A percentile compares a stretch with the other conserved stretches of the same genome.
Evolutionary conservation across 2,329 filamentous ascomycete species (phyloP).

Genomic region (Aureobasidium sp.): DNA sequence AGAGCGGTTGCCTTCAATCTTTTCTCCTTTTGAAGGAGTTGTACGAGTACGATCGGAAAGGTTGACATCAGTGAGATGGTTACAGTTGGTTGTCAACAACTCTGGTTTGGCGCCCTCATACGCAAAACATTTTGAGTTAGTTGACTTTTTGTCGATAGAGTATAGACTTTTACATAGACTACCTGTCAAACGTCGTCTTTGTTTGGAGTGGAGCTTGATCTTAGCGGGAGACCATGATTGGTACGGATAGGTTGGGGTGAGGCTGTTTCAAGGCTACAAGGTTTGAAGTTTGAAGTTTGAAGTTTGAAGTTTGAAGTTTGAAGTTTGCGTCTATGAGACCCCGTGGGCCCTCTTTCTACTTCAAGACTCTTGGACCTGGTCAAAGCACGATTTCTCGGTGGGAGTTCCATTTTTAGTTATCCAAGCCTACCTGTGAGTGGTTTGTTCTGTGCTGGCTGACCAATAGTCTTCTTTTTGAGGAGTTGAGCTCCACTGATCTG

Average conservation of each 20-base stretch:
- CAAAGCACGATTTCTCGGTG: neutral
- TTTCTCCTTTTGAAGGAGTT: neutral
- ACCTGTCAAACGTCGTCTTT: neutral
- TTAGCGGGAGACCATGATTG: neutral
- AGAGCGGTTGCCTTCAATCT: neutral
- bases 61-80: neutral
- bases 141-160: conserved; percentile 1
- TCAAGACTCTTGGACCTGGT: neutral
- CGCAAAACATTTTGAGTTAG: too few species aligned
- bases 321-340: neutral
- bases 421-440: neutral
- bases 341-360: neutral
- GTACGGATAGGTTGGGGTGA: neutral
- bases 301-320: too few species aligned
- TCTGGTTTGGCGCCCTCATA: too few species aligned
- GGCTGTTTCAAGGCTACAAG: neutral
- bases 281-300: too few species aligned
- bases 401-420: neutral
- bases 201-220: neutral
- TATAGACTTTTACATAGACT: neutral
- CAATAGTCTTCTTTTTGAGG: neutral
- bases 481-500: neutral
- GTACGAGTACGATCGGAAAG: neutral
- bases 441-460: neutral
- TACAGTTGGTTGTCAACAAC: neutral